A percentile compares a stretch with the other conserved stretches of the same genome.
Evolutionary conservation across 331 rosid species (phyloP).

Genomic region (Spiraea crenata): DNA sequence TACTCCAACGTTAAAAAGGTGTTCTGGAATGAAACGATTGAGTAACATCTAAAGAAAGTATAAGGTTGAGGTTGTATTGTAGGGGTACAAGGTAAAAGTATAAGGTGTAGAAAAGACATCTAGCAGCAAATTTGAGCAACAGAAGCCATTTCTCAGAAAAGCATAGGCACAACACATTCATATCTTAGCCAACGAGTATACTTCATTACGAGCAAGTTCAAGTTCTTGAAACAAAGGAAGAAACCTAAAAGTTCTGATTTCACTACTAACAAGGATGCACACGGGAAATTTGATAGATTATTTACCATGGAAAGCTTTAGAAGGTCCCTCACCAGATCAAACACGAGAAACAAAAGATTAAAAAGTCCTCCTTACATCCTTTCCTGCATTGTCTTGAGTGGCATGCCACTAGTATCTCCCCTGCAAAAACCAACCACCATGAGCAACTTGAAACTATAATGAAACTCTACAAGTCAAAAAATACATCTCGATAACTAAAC

Average conservation of each 20-base stretch:
- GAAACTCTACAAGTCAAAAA: background rate
- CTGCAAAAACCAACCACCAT: slow-evolving; percentile 41
- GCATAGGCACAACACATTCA: background rate
- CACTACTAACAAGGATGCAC: background rate
- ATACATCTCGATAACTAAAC: slow-evolving; percentile 4
- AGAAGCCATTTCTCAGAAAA: background rate
- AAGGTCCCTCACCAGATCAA: slow-evolving; percentile 3
- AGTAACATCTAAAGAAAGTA: too few species aligned
- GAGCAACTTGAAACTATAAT: background rate
- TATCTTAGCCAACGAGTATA: background rate
- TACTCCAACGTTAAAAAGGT: too few species aligned
- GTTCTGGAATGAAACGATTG: too few species aligned
- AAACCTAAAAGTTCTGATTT: slow-evolving; percentile 7
- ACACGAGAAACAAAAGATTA: slow-evolving; percentile 4
- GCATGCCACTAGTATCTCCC: slow-evolving; percentile 37
- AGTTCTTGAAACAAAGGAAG: slow-evolving; percentile 2
- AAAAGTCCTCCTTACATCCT: slow-evolving; percentile 1
- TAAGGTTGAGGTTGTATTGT: too few species aligned
- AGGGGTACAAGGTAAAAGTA: too few species aligned
- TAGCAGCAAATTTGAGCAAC: background rate
- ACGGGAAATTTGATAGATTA: background rate
- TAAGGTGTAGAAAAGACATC: too few species aligned
- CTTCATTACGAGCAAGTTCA: background rate
- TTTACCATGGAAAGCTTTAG: slow-evolving; percentile 18
- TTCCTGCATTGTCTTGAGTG: background rate